Conservation (phyloP, 228 moss, liverwort and hornwort species). For the Sphagnum magellanicum region DNA sequence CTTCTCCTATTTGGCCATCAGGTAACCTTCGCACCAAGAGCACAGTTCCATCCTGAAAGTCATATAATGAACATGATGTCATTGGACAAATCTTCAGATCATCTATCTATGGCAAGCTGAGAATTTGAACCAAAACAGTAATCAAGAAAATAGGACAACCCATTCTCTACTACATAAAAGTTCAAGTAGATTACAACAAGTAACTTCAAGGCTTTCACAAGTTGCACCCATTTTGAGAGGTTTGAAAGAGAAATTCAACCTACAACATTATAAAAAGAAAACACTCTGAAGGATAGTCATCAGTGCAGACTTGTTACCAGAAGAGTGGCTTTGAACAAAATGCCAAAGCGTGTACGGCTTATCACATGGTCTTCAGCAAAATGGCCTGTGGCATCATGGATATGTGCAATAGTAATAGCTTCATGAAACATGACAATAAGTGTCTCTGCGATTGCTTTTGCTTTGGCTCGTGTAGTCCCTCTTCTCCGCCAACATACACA, state of each 20-base stretch:
- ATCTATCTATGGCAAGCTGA: neutral
- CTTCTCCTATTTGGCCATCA: constrained; percentile 53
- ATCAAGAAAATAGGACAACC: no score
- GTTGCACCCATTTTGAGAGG: neutral
- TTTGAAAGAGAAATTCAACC: neutral
- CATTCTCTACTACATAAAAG: neutral
- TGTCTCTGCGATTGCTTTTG: constrained; percentile 23
- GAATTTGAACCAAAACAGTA: no score
- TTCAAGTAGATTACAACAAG: neutral
- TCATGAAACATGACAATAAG: constrained; percentile 62
- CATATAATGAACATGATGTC: neutral
- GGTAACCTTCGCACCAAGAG: constrained; percentile 65
- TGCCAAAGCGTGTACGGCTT: constrained; percentile 61
- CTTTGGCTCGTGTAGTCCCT: constrained; percentile 2
- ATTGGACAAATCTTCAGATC: neutral
- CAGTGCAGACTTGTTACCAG: constrained; percentile 9
- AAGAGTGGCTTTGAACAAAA: constrained; percentile 72
- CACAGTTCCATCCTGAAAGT: constrained; percentile 52
- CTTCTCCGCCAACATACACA: constrained; percentile 18
- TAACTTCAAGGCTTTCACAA: neutral
- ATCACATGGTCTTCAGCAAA: constrained; percentile 75
- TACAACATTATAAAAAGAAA: neutral
- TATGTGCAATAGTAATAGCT: constrained; percentile 55
- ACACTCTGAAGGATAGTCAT: neutral
- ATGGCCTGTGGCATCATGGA: constrained; percentile 68